Percentiles rank a stretch among this genome's conserved stretches.
Conservation (phyloP, 2,329 filamentous ascomycete species). For the Lasiodiplodia gonubiensis region DNA sequence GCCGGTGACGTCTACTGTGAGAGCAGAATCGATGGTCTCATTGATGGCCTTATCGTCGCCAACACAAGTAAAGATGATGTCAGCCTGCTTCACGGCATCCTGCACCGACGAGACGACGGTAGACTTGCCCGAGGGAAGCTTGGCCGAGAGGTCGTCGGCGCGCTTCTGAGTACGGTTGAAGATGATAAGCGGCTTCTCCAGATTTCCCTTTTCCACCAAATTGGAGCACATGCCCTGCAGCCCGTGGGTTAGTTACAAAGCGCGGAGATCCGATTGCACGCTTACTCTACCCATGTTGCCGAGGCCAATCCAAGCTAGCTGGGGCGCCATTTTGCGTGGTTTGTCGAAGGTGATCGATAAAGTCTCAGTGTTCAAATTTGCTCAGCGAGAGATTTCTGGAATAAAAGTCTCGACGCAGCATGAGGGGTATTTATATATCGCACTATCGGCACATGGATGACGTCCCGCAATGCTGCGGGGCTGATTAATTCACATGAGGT, state of each 20-base stretch:
- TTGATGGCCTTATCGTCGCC: slow-evolving; percentile 77
- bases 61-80: slow-evolving; percentile 83
- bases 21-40: slow-evolving; percentile 63
- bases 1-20: slow-evolving; percentile 63
- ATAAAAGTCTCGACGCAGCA: not conserved
- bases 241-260: not conserved
- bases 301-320: slow-evolving; percentile 79
- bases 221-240: slow-evolving; percentile 82
- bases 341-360: not conserved
- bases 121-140: slow-evolving; percentile 66
- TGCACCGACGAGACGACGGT: slow-evolving; percentile 67
- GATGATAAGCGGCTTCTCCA: slow-evolving; percentile 74
- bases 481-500: not conserved
- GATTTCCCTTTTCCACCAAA: slow-evolving; percentile 75
- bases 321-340: slow-evolving; percentile 48
- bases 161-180: slow-evolving; percentile 79
- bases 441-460: not conserved
- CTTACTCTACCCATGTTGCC: slow-evolving; percentile 85
- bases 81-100: slow-evolving; percentile 70
- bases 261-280: not conserved
- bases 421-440: slow-evolving; percentile 12
- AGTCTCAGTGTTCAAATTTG: not conserved
- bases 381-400: not conserved
- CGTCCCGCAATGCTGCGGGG: slow-evolving; percentile 9
- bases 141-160: slow-evolving; percentile 66